These are phyloP conservation scores for Alternaria rosae DNA, from an alignment of 2,329 filamentous ascomycete species.

Conservation along the genomic window DNA sequence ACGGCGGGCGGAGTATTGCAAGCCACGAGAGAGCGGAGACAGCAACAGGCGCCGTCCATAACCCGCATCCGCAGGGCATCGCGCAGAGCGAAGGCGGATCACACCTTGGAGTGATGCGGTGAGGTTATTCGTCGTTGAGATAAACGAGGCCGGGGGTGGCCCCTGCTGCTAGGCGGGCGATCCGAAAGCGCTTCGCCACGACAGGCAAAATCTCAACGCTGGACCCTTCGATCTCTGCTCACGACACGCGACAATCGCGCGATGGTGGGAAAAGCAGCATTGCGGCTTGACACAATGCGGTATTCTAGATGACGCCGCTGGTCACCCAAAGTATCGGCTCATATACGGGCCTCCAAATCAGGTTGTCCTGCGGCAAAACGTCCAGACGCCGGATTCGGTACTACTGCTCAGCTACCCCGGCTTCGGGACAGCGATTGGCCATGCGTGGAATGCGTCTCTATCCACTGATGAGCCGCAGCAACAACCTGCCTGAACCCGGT, in stretches of 20 bases:
- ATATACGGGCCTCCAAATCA: constrained; percentile 37
- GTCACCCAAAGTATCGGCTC: constrained; percentile 29
- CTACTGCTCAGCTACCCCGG: constrained; percentile 27
- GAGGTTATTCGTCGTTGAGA: constrained; percentile 30
- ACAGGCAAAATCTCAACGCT: constrained; percentile 19
- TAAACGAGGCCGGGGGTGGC: constrained; percentile 17
- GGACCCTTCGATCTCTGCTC: constrained; percentile 12
- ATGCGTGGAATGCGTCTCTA: constrained; percentile 22
- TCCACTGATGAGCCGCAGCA: constrained; percentile 40
- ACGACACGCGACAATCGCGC: constrained; percentile 33
- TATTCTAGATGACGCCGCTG: constrained; percentile 24
- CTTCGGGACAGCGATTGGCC: constrained; percentile 34
- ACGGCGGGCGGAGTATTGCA: constrained; percentile 15
- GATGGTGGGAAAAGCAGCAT: constrained; percentile 10
- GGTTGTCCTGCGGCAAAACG: constrained; percentile 24
- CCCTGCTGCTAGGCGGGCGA: constrained; percentile 22
- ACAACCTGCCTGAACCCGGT: constrained; percentile 30
- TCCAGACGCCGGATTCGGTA: constrained; percentile 29
- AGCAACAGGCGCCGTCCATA: constrained; percentile 17
- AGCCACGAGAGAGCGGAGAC: constrained; percentile 24
- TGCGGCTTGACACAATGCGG: constrained; percentile 3
- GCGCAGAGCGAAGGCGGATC: constrained; percentile 20
- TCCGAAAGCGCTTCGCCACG: constrained; percentile 27
- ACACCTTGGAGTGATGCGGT: constrained; percentile 23
- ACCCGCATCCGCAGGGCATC: constrained; percentile 20